These are phyloP conservation scores for Amanita pallidorosea DNA, from an alignment of 768 basidiomycete genomes.

Conservation along the genomic window DNA sequence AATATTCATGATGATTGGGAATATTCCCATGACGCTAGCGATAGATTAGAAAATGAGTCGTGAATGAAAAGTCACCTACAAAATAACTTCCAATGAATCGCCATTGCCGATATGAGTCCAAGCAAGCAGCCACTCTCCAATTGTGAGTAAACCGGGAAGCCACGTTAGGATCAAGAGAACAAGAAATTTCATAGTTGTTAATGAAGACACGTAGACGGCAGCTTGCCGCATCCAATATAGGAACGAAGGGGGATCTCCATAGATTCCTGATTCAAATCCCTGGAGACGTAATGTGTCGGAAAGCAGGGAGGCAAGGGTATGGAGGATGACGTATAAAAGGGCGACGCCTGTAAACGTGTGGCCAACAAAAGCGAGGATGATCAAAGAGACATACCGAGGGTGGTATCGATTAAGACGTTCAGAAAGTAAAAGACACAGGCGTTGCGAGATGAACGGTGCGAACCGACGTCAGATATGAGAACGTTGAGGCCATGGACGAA, in stretches of 20 bases:
- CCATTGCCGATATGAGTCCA: slow-evolving; percentile 61
- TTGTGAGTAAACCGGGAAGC: slow-evolving; percentile 56
- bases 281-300: slow-evolving; percentile 54
- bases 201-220: slow-evolving; percentile 68
- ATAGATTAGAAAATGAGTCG: slow-evolving; percentile 2
- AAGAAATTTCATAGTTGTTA: slow-evolving; percentile 84
- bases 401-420: slow-evolving; percentile 87
- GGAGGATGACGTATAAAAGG: slow-evolving; percentile 67
- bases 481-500: slow-evolving; percentile 76
- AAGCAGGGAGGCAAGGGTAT: slow-evolving; percentile 51
- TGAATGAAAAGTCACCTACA: slow-evolving; percentile 38
- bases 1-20: slow-evolving; percentile 83
- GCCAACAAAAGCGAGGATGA: neutral
- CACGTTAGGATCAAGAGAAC: slow-evolving; percentile 69
- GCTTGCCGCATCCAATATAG: slow-evolving; percentile 69
- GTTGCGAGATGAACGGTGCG: slow-evolving; percentile 59
- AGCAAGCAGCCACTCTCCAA: slow-evolving; percentile 82
- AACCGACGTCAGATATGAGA: slow-evolving; percentile 67
- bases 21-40: slow-evolving; percentile 77
- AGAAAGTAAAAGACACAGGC: slow-evolving; percentile 91
- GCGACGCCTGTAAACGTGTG: slow-evolving; percentile 51
- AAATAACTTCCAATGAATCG: slow-evolving; percentile 64
- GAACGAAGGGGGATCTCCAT: slow-evolving; percentile 75
- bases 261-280: slow-evolving; percentile 80
- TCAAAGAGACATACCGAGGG: slow-evolving; percentile 52